These are phyloP conservation scores for Selaginella moellendorffii DNA, from an alignment of 75 land plant species.

Conservation along the genomic window DNA sequence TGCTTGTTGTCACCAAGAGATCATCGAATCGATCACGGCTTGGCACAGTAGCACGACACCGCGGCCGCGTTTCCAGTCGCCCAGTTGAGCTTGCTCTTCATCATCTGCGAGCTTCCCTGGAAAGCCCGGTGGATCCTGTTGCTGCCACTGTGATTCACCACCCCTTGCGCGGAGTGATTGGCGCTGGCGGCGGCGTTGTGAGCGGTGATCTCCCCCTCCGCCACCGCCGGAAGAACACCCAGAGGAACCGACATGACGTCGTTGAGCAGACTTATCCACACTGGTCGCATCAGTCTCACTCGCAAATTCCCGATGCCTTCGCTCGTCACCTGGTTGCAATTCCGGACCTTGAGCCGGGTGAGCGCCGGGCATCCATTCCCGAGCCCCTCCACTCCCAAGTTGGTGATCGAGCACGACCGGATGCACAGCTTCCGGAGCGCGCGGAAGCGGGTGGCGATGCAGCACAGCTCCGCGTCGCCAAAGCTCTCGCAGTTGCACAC, in stretches of 20 bases:
- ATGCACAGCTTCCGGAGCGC: neutral
- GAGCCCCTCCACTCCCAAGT: neutral
- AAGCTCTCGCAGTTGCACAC: conserved; percentile 9
- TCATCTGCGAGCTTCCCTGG: neutral
- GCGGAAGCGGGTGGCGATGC: neutral
- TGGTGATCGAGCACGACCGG: neutral
- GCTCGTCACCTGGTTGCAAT: neutral
- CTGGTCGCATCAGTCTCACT: neutral
- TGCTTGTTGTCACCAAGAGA: too few species aligned
- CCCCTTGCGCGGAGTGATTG: too few species aligned
- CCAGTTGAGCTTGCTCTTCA: neutral
- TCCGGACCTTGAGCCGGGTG: neutral
- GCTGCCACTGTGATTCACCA: neutral
- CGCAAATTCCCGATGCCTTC: neutral
- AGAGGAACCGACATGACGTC: neutral
- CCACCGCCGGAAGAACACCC: neutral
- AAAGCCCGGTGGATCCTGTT: neutral
- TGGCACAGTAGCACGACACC: neutral
- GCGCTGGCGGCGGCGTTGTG: too few species aligned
- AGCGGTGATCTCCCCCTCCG: neutral
- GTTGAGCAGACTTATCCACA: neutral
- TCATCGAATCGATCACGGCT: too few species aligned
- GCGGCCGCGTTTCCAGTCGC: neutral
- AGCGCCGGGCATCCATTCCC: neutral
- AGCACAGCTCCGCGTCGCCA: conserved; percentile 1